A percentile compares a stretch with the other conserved stretches of the same genome.
These are phyloP conservation scores for Mucor saturninus DNA, from an alignment of 371 early-diverging fungal species.

Conservation along the genomic window DNA sequence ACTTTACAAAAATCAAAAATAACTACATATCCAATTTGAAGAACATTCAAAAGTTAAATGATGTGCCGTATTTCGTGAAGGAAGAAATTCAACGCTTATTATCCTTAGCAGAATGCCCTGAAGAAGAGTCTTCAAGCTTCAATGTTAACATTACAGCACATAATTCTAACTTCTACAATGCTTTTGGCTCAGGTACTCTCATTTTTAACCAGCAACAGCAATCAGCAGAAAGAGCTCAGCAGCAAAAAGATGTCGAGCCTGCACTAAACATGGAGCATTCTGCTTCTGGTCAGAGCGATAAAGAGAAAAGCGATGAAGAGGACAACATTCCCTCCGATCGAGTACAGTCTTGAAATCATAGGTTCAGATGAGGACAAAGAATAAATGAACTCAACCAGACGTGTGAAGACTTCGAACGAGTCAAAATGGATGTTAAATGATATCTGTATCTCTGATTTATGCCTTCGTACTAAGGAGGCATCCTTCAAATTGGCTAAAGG, in stretches of 20 bases:
- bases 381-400: no score
- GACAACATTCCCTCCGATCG: neutral
- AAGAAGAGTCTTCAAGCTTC: neutral
- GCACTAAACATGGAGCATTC: no score
- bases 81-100: conserved; percentile 9
- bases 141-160: conserved; percentile 9
- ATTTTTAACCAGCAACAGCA: neutral
- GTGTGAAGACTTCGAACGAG: no score
- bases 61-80: conserved; percentile 13
- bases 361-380: no score
- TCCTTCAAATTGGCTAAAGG: conserved; percentile 1
- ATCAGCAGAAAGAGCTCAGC: neutral
- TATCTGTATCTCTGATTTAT: conserved; percentile 23
- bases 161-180: conserved; percentile 11
- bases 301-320: no score
- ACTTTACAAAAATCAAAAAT: conserved; percentile 19
- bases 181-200: conserved; percentile 8
- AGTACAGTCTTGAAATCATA: no score
- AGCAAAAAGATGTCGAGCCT: no score
- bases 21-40: conserved; percentile 3
- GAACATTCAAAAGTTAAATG: conserved; percentile 6
- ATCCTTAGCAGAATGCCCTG: conserved; percentile 5
- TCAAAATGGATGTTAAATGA: conserved; percentile 13
- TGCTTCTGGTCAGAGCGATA: neutral
- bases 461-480: neutral